A percentile compares a stretch with the other conserved stretches of the same genome.
Conservation (phyloP, 73 alveolate species). For the Paramecium primaurelia region DNA sequence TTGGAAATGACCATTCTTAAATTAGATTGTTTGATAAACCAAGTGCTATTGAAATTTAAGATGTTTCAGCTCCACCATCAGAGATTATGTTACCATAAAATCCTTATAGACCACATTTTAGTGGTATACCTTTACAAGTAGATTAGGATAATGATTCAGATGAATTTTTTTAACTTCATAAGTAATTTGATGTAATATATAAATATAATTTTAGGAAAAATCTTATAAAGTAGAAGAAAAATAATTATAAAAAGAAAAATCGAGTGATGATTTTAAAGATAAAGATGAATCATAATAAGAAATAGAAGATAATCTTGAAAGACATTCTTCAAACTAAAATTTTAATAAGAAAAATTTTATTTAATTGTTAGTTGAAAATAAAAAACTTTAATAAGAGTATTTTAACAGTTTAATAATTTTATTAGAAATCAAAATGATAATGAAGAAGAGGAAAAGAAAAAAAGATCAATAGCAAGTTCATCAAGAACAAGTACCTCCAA, state of each 20-base stretch:
- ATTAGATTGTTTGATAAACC: neutral
- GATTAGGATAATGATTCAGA: conserved; percentile 35
- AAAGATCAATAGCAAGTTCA: conserved; percentile 33
- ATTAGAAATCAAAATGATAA: neutral
- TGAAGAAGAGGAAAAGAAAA: conserved; percentile 6
- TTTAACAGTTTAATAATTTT: neutral
- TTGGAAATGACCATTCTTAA: conserved; percentile 28
- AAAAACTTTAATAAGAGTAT: neutral
- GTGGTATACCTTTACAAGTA: neutral
- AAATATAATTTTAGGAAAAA: neutral
- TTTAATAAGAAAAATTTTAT: neutral
- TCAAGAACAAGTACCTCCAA: conserved; percentile 43
- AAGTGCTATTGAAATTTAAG: neutral
- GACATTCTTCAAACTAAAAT: conserved; percentile 10
- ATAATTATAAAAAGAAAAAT: neutral
- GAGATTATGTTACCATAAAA: neutral
- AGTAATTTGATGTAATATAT: neutral
- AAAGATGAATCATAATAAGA: conserved; percentile 34
- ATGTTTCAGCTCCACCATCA: neutral
- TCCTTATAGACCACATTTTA: neutral
- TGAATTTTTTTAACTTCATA: neutral
- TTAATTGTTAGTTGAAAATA: neutral
- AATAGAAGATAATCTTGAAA: neutral
- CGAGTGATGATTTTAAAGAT: conserved; percentile 4
- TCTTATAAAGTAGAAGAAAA: neutral